Evolutionary conservation across 805 yeast genomes (phyloP).

Genomic region (Kuraishia capsulata): DNA sequence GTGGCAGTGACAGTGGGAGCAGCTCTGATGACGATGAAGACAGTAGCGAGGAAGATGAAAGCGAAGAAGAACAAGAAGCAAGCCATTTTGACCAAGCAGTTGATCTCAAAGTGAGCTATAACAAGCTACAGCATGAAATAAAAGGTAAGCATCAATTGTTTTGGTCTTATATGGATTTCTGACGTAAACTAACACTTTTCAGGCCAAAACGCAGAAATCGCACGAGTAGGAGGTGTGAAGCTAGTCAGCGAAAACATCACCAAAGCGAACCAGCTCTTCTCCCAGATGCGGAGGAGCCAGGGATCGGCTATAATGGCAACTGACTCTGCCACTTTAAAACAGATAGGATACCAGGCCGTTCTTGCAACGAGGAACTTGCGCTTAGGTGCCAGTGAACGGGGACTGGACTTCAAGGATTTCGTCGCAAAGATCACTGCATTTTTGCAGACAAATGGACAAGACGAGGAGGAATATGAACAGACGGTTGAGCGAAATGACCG

Average conservation of each 20-base stretch:
- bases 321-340: conserved; percentile 57
- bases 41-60: conserved; percentile 3
- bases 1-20: no score
- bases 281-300: conserved; percentile 25
- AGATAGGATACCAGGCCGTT: conserved; percentile 54
- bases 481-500: conserved; percentile 4
- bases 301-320: conserved; percentile 35
- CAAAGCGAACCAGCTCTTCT: conserved; percentile 38
- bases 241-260: conserved; percentile 34
- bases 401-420: conserved; percentile 40
- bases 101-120: conserved; percentile 6
- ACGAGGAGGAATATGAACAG: conserved; percentile 12
- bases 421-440: conserved; percentile 25
- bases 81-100: background rate
- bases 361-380: conserved; percentile 53
- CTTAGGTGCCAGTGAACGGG: conserved; percentile 45
- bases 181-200: conserved; percentile 3
- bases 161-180: conserved; percentile 1
- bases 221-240: conserved; percentile 48
- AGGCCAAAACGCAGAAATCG: conserved; percentile 37
- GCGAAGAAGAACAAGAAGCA: conserved; percentile 1
- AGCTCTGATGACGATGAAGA: conserved; percentile 1
- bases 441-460: conserved; percentile 21
- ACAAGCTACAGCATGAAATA: conserved; percentile 4
- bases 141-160: conserved; percentile 1